These are phyloP conservation scores for Gentiana straminea DNA, from an alignment of 257 asterid species.

Conservation along the genomic window DNA sequence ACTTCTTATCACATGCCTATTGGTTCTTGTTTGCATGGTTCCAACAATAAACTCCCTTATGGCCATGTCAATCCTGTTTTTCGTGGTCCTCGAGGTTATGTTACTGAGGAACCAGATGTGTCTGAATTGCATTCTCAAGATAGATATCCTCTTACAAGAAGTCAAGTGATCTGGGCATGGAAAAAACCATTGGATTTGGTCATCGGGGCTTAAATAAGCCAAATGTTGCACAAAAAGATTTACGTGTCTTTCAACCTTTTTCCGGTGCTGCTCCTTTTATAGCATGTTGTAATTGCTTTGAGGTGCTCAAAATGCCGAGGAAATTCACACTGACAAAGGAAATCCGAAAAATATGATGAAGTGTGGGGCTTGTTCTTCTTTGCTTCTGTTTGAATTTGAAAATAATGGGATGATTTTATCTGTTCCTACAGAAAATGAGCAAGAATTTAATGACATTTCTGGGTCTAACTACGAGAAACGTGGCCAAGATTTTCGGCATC, in stretches of 20 bases:
- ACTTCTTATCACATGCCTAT: slow-evolving; percentile 60
- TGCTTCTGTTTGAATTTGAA: slow-evolving; percentile 50
- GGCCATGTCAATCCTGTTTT: slow-evolving; percentile 15
- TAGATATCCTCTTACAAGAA: slow-evolving; percentile 29
- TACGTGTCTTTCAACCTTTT: slow-evolving; percentile 35
- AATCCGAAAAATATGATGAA: slow-evolving; percentile 32
- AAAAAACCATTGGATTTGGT: slow-evolving; percentile 31
- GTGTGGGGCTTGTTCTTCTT: slow-evolving; percentile 87
- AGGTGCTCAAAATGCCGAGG: slow-evolving; percentile 53
- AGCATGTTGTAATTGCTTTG: slow-evolving; percentile 79
- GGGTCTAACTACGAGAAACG: slow-evolving; percentile 36
- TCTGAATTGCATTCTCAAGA: slow-evolving; percentile 26
- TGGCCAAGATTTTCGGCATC: not conserved
- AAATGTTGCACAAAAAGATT: slow-evolving; percentile 28
- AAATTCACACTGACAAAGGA: slow-evolving; percentile 34
- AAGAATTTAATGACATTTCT: slow-evolving; percentile 33
- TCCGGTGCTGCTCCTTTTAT: slow-evolving; percentile 90
- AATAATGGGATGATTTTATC: slow-evolving; percentile 37
- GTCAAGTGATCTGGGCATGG: slow-evolving; percentile 40
- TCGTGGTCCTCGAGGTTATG: slow-evolving; percentile 26
- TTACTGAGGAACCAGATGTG: slow-evolving; percentile 25
- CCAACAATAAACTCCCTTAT: slow-evolving; percentile 23
- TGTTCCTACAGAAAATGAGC: slow-evolving; percentile 34
- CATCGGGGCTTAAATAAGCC: slow-evolving; percentile 39
- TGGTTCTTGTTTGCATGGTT: slow-evolving; percentile 69